Evolutionary conservation across 306 rosid species (phyloP).

Genomic region (Rosa lucieae): DNA sequence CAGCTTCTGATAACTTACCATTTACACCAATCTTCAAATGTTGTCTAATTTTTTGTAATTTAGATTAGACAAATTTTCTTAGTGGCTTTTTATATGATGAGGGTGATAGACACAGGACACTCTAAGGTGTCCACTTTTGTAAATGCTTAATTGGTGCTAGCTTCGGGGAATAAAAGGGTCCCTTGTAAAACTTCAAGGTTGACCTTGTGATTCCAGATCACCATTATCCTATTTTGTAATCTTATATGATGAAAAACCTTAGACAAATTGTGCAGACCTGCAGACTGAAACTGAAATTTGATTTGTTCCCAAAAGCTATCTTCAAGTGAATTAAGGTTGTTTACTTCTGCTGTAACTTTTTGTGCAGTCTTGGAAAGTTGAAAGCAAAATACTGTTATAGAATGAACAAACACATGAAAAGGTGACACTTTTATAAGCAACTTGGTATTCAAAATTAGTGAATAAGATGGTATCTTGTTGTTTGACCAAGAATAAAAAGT

Average conservation of each 20-base stretch:
- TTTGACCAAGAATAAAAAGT: too few relatives aligned
- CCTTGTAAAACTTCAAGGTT: neutral
- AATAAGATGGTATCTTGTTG: too few relatives aligned
- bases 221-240: neutral
- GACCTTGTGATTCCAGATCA: neutral
- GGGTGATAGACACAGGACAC: neutral
- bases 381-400: neutral
- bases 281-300: neutral
- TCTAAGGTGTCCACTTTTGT: conserved; percentile 7
- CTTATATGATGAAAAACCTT: neutral
- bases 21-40: neutral
- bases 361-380: neutral
- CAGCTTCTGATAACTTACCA: neutral
- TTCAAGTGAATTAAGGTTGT: neutral
- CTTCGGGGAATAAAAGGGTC: neutral
- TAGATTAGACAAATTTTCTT: neutral
- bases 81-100: neutral
- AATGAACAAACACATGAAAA: too few relatives aligned
- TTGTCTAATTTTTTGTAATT: neutral
- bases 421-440: too few relatives aligned
- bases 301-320: neutral
- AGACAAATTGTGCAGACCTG: neutral
- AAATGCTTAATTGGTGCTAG: neutral
- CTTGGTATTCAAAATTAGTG: too few relatives aligned
- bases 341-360: neutral